These are phyloP conservation scores for Schwanniomyces occidentalis DNA, from an alignment of 805 yeast species.

Conservation along the genomic window DNA sequence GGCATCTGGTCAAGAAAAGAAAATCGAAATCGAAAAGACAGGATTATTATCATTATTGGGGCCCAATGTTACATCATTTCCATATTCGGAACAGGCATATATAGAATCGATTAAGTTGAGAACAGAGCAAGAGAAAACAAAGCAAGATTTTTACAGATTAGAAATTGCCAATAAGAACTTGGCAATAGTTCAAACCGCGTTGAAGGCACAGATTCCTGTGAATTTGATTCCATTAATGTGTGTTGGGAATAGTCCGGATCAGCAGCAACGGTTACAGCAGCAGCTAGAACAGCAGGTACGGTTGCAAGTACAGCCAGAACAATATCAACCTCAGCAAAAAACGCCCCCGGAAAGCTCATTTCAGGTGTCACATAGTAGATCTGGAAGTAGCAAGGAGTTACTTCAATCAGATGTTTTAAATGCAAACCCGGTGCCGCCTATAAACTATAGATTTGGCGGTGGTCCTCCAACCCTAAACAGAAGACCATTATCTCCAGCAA, in stretches of 20 bases:
- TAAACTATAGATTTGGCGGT: slow-evolving; percentile 38
- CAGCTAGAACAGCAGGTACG: slow-evolving; percentile 1
- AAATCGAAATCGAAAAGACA: slow-evolving; percentile 7
- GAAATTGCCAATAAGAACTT: slow-evolving; percentile 63
- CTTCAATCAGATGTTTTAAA: slow-evolving; percentile 19
- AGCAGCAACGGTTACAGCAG: no score
- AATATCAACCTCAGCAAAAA: slow-evolving; percentile 10
- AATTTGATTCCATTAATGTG: slow-evolving; percentile 63
- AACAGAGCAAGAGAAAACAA: slow-evolving; percentile 76
- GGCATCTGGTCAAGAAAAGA: slow-evolving; percentile 1
- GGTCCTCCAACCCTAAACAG: slow-evolving; percentile 15
- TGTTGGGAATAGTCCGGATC: slow-evolving; percentile 25
- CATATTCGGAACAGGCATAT: slow-evolving; percentile 57
- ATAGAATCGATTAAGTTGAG: slow-evolving; percentile 58
- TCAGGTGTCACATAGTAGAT: slow-evolving; percentile 11
- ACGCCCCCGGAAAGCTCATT: neutral
- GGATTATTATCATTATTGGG: slow-evolving; percentile 49
- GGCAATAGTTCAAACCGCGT: slow-evolving; percentile 62
- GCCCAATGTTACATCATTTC: slow-evolving; percentile 51
- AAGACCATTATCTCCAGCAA: slow-evolving; percentile 65
- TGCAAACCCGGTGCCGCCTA: slow-evolving; percentile 33
- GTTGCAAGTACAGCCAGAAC: slow-evolving; percentile 3
- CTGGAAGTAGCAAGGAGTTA: slow-evolving; percentile 2
- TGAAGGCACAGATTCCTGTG: slow-evolving; percentile 62
- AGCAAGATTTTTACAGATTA: slow-evolving; percentile 71